Percentiles rank a stretch among this genome's conserved stretches.
Evolutionary conservation across 179 eudicot species (phyloP).

Genomic region (Dionaea muscipula): DNA sequence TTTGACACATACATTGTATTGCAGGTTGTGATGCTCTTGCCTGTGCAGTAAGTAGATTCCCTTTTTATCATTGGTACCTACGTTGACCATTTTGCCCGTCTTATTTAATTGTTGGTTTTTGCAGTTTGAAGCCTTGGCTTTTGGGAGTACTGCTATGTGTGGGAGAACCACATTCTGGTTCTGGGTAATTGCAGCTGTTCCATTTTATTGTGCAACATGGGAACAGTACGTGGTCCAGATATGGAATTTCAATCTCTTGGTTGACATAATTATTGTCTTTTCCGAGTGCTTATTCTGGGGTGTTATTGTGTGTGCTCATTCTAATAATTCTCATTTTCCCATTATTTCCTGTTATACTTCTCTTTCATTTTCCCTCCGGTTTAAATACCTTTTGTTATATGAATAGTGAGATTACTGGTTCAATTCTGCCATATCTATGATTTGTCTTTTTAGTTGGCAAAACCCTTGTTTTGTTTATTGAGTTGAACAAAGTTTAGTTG

Average conservation of each 20-base stretch:
- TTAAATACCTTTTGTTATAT: too few relatives aligned
- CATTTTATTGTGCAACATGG: conserved; percentile 96
- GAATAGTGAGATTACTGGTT: too few relatives aligned
- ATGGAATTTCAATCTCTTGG: background rate
- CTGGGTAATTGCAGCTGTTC: conserved; percentile 81
- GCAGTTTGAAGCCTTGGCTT: conserved; percentile 86
- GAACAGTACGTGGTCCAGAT: conserved; percentile 54
- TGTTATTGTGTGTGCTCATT: too few relatives aligned
- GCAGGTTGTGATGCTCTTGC: conserved; percentile 99
- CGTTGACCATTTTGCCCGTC: conserved; percentile 3
- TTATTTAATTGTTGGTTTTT: conserved; percentile 2
- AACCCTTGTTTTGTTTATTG: background rate
- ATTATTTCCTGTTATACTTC: background rate
- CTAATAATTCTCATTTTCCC: background rate
- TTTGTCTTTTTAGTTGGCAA: too few relatives aligned
- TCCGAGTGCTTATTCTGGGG: background rate
- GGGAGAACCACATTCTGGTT: conserved; percentile 83
- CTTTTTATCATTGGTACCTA: conserved; percentile 3
- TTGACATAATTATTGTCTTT: background rate
- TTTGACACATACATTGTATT: conserved; percentile 14
- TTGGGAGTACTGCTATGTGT: conserved; percentile 86
- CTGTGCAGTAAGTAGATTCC: conserved; percentile 61
- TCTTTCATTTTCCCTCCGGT: too few relatives aligned
- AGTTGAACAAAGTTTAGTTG: too few relatives aligned
- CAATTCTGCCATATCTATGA: too few relatives aligned